Evolutionary conservation across 345 rosid species (phyloP).

Genomic region (Pistacia vera): DNA sequence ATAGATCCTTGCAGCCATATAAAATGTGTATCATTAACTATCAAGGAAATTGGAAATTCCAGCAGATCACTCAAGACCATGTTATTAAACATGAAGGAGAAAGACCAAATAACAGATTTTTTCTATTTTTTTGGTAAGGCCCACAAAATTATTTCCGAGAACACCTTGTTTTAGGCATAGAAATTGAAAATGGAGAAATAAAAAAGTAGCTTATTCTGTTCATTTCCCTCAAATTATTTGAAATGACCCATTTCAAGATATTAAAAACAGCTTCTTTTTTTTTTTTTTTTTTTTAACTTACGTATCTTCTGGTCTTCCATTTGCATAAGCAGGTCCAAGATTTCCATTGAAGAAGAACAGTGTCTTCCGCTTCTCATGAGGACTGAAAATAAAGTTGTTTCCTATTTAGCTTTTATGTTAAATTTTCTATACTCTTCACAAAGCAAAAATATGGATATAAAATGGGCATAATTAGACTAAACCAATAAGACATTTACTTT

Average conservation of each 20-base stretch:
- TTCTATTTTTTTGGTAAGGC: not conserved
- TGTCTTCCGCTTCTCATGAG: slow-evolving; percentile 72
- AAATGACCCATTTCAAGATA: not conserved
- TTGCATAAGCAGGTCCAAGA: slow-evolving; percentile 82
- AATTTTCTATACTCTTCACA: not conserved
- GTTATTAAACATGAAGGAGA: not conserved
- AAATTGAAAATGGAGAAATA: not conserved
- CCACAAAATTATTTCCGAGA: not conserved
- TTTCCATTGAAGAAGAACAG: slow-evolving; percentile 95
- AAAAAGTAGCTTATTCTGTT: not conserved
- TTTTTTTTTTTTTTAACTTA: slow-evolving; percentile 43
- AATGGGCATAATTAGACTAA: slow-evolving; percentile 2
- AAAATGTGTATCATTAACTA: not conserved
- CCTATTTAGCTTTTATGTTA: slow-evolving; percentile 6
- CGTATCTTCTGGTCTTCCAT: slow-evolving; percentile 92
- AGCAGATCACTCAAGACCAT: not conserved
- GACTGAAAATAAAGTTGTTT: slow-evolving; percentile 44
- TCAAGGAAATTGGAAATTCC: slow-evolving; percentile 5
- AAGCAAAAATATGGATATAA: not conserved
- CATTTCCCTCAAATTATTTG: slow-evolving; percentile 1
- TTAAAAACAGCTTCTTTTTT: slow-evolving; percentile 7
- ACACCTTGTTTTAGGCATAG: not conserved
- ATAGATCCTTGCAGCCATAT: slow-evolving; percentile 6
- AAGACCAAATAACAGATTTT: slow-evolving; percentile 1
- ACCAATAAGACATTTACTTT: slow-evolving; percentile 39